Evolutionary conservation across 75 land plant species (phyloP), one percentile per base, ranked within the genome.

Genomic region (Adiantum capillusveneris): DNA sequence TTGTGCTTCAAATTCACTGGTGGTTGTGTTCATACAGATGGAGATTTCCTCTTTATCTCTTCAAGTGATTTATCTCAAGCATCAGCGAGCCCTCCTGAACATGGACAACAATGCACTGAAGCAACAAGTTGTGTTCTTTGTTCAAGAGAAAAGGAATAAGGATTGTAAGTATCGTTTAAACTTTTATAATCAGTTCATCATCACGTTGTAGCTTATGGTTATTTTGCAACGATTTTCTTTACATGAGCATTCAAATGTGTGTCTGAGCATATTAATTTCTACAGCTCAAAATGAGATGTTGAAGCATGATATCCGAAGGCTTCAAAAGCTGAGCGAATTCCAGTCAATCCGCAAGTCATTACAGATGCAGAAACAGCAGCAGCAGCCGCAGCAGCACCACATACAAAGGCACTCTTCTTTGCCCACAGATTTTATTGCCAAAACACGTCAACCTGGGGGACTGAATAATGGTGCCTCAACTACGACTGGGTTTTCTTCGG

Each of bases 101-200:
- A 53, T 87, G 34, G 92, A 87, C 51, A 87, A 87, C 57, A 83
- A 57, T 61, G 48, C 59, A 0, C 20, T 87, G 28, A 78, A 83
- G 72, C 79, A 78, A 46, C 72, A 66, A 70, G 59, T 87, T 30
- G 60, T 81, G 2, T 60, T 67, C 21, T 44, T 81, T 56, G 59
- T 36, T 29, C 67, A 72, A 27, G 72, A 81, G 31, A 80, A 80
- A 36, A 58, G 69, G 22, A 58, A 75, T 53, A 68, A 73, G 57
- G 91, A 87, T 26, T 74, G 91, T 87, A 69, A 56, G 81, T 48
- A 21, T 18, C 20, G 3, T 58, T 21, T 25, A 14, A 45, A 20
- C 6, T 44, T 62, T 2, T 13, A 34, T 5, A 34, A 34, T 34
- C 7, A 34, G 9, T 9, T 34, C 37, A 34, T 34, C 37, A 3